Base-by-base conservation (phyloP, 495 filamentous ascomycete genomes). In the Paragyromitra xinjiangensis region DNA sequence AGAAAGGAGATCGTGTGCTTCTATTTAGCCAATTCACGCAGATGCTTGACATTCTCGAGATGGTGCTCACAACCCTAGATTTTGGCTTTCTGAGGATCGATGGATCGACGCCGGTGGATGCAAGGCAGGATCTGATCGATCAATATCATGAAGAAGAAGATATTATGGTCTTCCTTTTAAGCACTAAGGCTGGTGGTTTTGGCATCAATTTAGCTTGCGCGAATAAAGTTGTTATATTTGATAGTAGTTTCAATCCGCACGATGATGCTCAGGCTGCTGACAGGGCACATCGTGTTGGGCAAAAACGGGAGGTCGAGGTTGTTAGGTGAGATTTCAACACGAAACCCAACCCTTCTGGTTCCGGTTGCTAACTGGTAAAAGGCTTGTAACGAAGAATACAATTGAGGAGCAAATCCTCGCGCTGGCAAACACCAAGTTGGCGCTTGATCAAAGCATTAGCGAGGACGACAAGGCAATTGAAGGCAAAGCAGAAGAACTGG, bases 201-300 rank as follows among this genome's bases (percentile, higher is more conserved):
- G 95, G 95, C 16, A 97, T 99, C 84, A 99, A 99, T 84, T 83
- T 99, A 42, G 93, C 93, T 12, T 92, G 91, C 53, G 96, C 95
- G 2, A 98, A 98, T 85, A 98, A 97, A 86, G 94, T 99, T 73
- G 89, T 99, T 83, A 95, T 99, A 81, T 98, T 98, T 81, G 95
- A 99, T 83, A 92, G 92, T 64, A 91, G 89, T 39, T 98, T 98
- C 84, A 99, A 99, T 79, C 95, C 95, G 0, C 95, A 99, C 83
- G 94, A 98, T 70, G 95, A 99, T 81, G 88, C 95, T 0, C 95
- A 99, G 83, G 95, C 95, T 0, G 94, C 97, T 84, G 98, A 99
- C 82, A 92, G 95, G 22, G 95, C 95, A 0, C 95, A 99, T 85
- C 90, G 95, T 3, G 92, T 99, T 11, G 96, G 95, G 1, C 95